Base-by-base conservation (phyloP, 225 moss, liverwort and hornwort species). In the Rhytidiadelphus loreus region DNA sequence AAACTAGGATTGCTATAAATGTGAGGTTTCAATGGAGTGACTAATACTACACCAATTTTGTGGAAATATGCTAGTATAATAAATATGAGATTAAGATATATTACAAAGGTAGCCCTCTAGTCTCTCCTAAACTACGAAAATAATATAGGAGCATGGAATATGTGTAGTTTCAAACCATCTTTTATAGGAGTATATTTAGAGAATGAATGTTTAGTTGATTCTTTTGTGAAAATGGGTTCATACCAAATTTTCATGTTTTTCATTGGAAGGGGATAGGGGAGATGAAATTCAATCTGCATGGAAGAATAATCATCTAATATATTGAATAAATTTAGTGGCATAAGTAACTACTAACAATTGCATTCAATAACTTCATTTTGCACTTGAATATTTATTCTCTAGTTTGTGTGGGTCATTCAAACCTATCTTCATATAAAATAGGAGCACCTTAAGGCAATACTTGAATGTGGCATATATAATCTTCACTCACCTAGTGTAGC, bases 71-170 rank as follows among this genome's bases (percentile, higher is more conserved):
- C 16, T 7, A 56, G 16, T 8, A 16, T 16, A 9, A 37, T 53
- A 77, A 0, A 55, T 55, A 10, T 77, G 25, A 77, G 4, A 11
- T 37, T 2, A n/a, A 37, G 16, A 24, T 24, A n/a, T 37, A 25
- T 6, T 37, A 10, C 37, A 37, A 0, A 7, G 1, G 6, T 53
- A 52, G 11, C 9, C 16, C 16, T 77, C 7, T 2, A 35, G 7
- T 77, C 16, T 25, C 5, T 77, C 25, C 16, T 77, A 16, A n/a
- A 55, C 16, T 37, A 25, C 4, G 6, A 56, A n/a, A 25, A 7
- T 5, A 11, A 37, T n/a, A 55, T 7, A 11, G 7, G 16, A 55
- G 25, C 3, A 25, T 1, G 2, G 11, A 7, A 74, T 77, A 77
- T 1, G 23, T 77, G 24, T 44, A 0, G 20, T 26, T 4, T 24